A percentile compares a stretch with the other conserved stretches of the same genome.
These are phyloP conservation scores for Sporothrix phasma DNA, from an alignment of 2,329 filamentous ascomycete species.

Conservation along the genomic window DNA sequence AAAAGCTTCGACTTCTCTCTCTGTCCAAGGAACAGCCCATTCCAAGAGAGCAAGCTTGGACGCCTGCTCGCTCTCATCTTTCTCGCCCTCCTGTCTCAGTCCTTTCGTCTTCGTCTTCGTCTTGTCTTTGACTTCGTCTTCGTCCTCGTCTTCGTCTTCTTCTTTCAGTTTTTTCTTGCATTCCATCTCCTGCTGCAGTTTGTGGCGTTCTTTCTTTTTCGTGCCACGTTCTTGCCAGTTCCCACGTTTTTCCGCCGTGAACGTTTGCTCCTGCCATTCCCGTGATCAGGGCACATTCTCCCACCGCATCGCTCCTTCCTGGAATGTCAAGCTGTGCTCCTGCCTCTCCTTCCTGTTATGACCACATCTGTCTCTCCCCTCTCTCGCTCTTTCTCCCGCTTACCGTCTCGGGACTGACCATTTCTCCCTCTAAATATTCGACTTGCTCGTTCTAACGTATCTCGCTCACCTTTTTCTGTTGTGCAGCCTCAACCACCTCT, in stretches of 20 bases:
- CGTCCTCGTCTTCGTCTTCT: too few relatives aligned
- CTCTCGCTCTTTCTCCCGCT: not conserved
- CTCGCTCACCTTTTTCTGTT: not conserved
- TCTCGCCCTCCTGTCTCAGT: not conserved
- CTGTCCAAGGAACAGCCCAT: not conserved
- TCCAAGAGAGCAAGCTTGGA: not conserved
- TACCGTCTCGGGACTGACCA: not conserved
- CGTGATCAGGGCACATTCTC: too few relatives aligned
- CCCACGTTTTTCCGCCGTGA: not conserved
- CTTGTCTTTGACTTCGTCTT: too few relatives aligned
- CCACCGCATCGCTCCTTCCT: conserved; percentile 8
- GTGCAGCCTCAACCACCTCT: not conserved
- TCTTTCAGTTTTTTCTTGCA: too few relatives aligned
- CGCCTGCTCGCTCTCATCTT: not conserved
- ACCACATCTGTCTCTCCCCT: not conserved
- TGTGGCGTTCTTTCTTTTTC: conserved; percentile 5
- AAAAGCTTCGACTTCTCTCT: not conserved
- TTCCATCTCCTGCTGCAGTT: not conserved
- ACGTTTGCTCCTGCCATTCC: not conserved
- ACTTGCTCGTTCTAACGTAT: not conserved
- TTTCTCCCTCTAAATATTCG: not conserved
- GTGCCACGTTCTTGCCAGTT: not conserved
- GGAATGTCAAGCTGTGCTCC: not conserved
- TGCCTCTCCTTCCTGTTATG: not conserved
- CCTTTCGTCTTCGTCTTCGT: not conserved